Base-by-base conservation (phyloP, 352 stramenopile genomes). In the Phytopythium cucurbitacearum region DNA sequence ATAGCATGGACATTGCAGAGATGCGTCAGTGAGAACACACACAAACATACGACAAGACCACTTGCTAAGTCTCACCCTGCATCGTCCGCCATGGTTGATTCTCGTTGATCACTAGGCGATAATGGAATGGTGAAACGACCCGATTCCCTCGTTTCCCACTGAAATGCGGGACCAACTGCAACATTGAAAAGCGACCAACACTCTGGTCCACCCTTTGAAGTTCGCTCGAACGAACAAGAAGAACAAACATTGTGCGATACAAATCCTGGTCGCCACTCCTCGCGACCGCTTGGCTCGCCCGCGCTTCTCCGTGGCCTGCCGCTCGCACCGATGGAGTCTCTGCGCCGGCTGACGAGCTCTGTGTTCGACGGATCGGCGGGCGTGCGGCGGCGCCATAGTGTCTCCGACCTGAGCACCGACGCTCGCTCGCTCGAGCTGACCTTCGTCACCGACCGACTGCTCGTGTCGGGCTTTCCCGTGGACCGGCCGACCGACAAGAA, bases 321-420 rank as follows among this genome's bases (percentile, higher is more conserved):
- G 42, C n/a, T 13, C 42, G 15, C 37, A 39, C 15, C 40, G 13
- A 90, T 91, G 80, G 80, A 91, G 42, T 89, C 80, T 8, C 59
- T 91, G n/a, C 75, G 80, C 3, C 72, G 77, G 6, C 74, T 91
- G 39, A 89, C 80, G 43, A 90, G 73, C 64, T 89, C 74, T 49
- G 69, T 91, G 47, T 80, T 87, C 28, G 76, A 89, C 38, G 53
- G 62, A 51, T 59, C 68, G 10, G 67, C 69, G 5, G 53, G 69
- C 13, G 62, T 57, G 7, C 65, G 72, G 36, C 64, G 72, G 11
- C 70, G 76, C 36, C 59, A 57, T 10, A 76, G 69, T 38, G 64
- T 69, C 53, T 55, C 57, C 10, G 71, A 67, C 48, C 48, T 58
- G 4, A 51, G 53, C 0, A 65, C 62, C 11, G 64, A 78, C 45